Conservation (phyloP, 2,329 filamentous ascomycete genomes). For the Alternaria infectoria region DNA sequence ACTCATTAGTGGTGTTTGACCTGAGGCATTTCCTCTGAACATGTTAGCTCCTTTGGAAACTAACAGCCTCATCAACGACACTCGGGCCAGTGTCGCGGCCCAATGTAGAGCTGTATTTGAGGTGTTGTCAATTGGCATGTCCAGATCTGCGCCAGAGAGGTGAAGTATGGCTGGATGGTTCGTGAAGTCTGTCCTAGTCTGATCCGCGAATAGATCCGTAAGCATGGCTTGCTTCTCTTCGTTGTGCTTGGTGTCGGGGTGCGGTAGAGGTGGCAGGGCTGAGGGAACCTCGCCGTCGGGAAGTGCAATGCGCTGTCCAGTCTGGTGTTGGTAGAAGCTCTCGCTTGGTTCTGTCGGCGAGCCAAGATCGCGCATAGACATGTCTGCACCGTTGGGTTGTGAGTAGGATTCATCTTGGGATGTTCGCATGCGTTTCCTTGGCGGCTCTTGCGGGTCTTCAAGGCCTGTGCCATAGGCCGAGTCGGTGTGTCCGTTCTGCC, state of each 20-base stretch:
- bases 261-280: slow-evolving; percentile 69
- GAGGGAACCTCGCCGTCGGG: slow-evolving; percentile 61
- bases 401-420: slow-evolving; percentile 49
- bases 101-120: slow-evolving; percentile 92
- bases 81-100: slow-evolving; percentile 90
- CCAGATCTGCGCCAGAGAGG: slow-evolving; percentile 79
- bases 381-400: slow-evolving; percentile 57
- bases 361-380: slow-evolving; percentile 62
- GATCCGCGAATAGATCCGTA: slow-evolving; percentile 66
- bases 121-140: slow-evolving; percentile 89
- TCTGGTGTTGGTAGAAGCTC: slow-evolving; percentile 64
- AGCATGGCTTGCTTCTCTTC: slow-evolving; percentile 86
- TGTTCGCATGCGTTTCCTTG: slow-evolving; percentile 74
- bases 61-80: slow-evolving; percentile 79
- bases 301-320: slow-evolving; percentile 54
- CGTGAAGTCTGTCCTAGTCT: slow-evolving; percentile 71
- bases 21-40: slow-evolving; percentile 83
- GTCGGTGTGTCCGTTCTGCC: slow-evolving; percentile 60
- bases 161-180: slow-evolving; percentile 79
- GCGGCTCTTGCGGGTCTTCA: slow-evolving; percentile 71
- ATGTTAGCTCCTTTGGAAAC: slow-evolving; percentile 87
- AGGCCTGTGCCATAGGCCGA: slow-evolving; percentile 69
- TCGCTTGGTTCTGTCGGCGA: slow-evolving; percentile 83
- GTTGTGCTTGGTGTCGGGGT: slow-evolving; percentile 65
- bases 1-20: slow-evolving; percentile 91